Percentiles rank a stretch among this genome's conserved stretches.
Conservation (phyloP, 805 yeast species). For the Lipomyces sp. region DNA sequence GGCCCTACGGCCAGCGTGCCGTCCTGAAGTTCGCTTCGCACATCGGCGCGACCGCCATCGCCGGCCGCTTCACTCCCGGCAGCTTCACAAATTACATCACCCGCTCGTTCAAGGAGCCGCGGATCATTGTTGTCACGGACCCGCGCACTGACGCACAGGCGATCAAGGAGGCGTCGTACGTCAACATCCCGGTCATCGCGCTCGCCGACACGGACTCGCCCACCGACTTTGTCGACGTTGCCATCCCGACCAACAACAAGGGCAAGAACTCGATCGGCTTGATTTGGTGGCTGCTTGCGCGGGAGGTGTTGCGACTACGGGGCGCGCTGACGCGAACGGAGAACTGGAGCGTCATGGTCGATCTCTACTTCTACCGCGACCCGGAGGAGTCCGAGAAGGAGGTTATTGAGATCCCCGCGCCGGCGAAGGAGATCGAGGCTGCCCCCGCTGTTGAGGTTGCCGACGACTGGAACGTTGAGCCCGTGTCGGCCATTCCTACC, state of each 20-base stretch:
- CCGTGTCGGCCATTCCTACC: constrained; percentile 39
- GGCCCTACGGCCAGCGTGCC: constrained; percentile 99
- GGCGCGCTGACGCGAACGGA: constrained; percentile 95
- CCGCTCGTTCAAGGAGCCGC: constrained; percentile 99
- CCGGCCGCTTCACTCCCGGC: constrained; percentile 99
- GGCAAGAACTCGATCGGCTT: constrained; percentile 99
- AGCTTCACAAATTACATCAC: constrained; percentile 99
- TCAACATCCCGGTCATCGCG: constrained; percentile 99
- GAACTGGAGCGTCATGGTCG: constrained; percentile 99
- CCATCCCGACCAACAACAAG: constrained; percentile 99
- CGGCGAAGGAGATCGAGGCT: constrained; percentile 60
- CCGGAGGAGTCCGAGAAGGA: constrained; percentile 96
- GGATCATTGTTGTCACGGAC: constrained; percentile 98
- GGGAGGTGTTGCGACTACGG: constrained; percentile 99
- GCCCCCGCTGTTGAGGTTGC: constrained; percentile 62
- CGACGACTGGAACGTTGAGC: constrained; percentile 50
- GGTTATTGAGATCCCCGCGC: constrained; percentile 61
- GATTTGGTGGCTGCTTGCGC: constrained; percentile 98
- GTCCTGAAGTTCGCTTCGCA: constrained; percentile 98
- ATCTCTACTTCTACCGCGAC: constrained; percentile 99
- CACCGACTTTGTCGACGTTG: constrained; percentile 97
- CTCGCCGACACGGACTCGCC: constrained; percentile 98
- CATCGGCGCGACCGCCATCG: constrained; percentile 99
- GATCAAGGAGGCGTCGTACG: constrained; percentile 99
- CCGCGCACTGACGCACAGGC: constrained; percentile 99